Evolutionary conservation across 108 stramenopile species (phyloP), one percentile per base, ranked within the genome.

Genomic region (Conticribra weissflogii): DNA sequence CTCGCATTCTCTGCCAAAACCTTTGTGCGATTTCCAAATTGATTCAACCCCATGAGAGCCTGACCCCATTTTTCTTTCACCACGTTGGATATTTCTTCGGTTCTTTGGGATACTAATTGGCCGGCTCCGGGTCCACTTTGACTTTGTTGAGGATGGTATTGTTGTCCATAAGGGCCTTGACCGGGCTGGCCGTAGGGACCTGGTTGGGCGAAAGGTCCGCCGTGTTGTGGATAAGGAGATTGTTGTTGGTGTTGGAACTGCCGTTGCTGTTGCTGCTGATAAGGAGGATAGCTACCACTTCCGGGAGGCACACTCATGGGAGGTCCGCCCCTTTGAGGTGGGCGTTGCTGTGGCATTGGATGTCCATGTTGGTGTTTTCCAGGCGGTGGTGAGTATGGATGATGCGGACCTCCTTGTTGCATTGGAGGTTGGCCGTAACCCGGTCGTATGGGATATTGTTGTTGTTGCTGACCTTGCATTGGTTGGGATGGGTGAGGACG

Each of bases 41-140:
- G 8, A 44, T 68, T 70, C 54, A 80, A 60, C 16, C 79, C 75
- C 15, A 53, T 45, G 44, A 76, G 44, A 48, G 79, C 79, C 54
- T 76, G 74, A 19, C 74, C 69, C 75, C 74, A 76, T 56, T 80
- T 76, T 28, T 76, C 77, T n/a, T 58, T 56, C 3, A 78, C 77
- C 31, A 65, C 70, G 24, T 63, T 36, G 23, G 65, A 61, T 18
- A 78, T 22, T 46, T 78, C 77, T 36, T 66, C 77, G 21, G 77
- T 71, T 15, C 68, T 48, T 54, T 78, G 77, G 27, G 56, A 48
- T 3, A 78, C 70, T 18, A 78, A 33, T 25, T 80, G 79, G 27
- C 75, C 75, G 9, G 53, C 68, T 16, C 79, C 79, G 0, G 77
- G 65, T 25, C 77, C 70, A 2, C 29, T 28, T 3, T n/a, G 12